A percentile compares a stretch with the other conserved stretches of the same genome.
These are phyloP conservation scores for Brassica rapa DNA, from an alignment of 345 rosid genomes.

Conservation along the genomic window DNA sequence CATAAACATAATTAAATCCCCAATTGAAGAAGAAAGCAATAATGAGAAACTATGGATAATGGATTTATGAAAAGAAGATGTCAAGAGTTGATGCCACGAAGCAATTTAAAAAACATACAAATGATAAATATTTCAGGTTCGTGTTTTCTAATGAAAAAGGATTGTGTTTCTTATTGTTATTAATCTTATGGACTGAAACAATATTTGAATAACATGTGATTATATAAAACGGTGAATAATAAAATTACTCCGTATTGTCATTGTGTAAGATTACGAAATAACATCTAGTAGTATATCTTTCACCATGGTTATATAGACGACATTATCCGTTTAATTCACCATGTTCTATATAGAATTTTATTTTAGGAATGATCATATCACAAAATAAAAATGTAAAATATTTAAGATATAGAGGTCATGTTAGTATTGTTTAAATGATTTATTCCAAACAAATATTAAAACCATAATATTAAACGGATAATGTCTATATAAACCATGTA, in stretches of 20 bases:
- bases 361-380: neutral
- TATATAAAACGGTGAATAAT: neutral
- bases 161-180: neutral
- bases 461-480: neutral
- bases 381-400: neutral
- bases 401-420: neutral
- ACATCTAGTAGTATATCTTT: neutral
- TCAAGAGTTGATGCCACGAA: neutral
- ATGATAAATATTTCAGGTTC: neutral
- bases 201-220: neutral
- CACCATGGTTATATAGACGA: too few species aligned
- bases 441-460: neutral
- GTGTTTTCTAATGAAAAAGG: neutral
- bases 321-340: neutral
- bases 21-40: neutral
- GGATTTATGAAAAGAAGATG: neutral
- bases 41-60: neutral
- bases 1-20: neutral
- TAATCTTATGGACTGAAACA: neutral
- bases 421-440: neutral
- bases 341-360: neutral
- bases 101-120: neutral
- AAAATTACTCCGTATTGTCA: neutral
- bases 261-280: neutral
- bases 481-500: neutral